Conservation (phyloP, 2,329 filamentous ascomycete genomes). For the Colletotrichum sidae region DNA sequence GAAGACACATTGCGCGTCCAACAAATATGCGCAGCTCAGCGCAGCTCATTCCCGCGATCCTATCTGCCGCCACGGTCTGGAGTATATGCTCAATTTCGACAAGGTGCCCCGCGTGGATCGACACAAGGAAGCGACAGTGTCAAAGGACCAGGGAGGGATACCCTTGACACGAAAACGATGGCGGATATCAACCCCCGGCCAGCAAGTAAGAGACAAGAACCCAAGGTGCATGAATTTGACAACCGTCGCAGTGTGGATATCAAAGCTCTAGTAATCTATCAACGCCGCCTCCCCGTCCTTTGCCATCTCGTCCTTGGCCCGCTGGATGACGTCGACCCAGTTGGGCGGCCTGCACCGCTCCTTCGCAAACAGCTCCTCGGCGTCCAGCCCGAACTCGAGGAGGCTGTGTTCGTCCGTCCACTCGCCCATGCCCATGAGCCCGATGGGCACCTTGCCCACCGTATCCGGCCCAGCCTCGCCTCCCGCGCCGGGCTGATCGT, state of each 20-base stretch:
- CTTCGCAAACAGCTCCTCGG: constrained; percentile 53
- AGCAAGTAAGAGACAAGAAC: no score
- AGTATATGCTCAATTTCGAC: no score
- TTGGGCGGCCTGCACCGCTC: constrained; percentile 48
- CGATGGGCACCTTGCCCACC: constrained; percentile 59
- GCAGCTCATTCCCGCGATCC: no score
- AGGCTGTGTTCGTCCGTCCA: constrained; percentile 64
- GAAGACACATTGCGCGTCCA: no score
- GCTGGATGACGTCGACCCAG: constrained; percentile 60
- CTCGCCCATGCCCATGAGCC: constrained; percentile 66
- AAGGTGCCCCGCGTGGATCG: no score
- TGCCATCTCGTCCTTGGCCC: constrained; percentile 43
- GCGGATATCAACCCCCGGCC: no score
- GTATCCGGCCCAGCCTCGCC: constrained; percentile 47
- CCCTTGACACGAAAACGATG: not conserved
- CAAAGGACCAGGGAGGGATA: no score
- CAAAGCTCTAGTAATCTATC: constrained; percentile 33
- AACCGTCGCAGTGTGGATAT: constrained; percentile 1
- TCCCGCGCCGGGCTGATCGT: constrained; percentile 45
- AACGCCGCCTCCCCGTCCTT: constrained; percentile 31
- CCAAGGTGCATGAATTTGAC: not conserved
- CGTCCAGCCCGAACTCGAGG: constrained; percentile 60
- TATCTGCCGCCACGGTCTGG: no score
- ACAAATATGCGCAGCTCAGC: no score
- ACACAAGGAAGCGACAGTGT: no score